Evolutionary conservation across 2,329 filamentous ascomycete species (phyloP), one percentile per base, ranked within the genome.

Genomic region (Ascochyta koolunga): DNA sequence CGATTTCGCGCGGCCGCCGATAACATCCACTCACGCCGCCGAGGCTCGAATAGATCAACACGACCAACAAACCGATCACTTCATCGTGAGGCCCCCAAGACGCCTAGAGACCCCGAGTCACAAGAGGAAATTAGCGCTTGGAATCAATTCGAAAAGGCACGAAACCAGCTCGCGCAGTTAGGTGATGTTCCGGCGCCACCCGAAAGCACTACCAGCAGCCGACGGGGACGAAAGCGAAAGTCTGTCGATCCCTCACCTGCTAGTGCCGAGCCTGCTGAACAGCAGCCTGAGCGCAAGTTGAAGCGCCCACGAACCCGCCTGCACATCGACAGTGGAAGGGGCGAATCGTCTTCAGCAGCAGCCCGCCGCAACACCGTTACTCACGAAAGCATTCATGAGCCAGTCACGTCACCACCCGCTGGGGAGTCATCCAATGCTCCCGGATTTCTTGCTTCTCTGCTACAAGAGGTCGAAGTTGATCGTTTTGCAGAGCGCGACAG

Each of bases 91-190:
- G 63, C 64, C 62, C 67, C 77, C 69, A 67, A 78, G 67, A 65
- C 69, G n/a, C 77, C 76, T 15, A 83, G 83, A 29, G 83, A 86
- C 36, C 85, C 86, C 32, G 90, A 96, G 73, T 89, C 89, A 7
- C 79, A 87, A 36, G 92, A 96, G 64, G 92, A 96, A 73, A 82
- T 89, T 48, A 83, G 87, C 53, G 91, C 93, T 4, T 97, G 93
- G 95, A 91, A 92, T 58, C 91, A 90, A 18, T 88, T 98, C 59
- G 93, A 97, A 64, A 90, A 88, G 72, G 92, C 90, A 37, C 84
- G 91, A 60, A 88, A 93, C 56, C 82, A 57, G 75, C 60, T 71
- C n/a, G 64, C 64, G 8, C 66, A 71, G 43, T 46, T 59, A 15
- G 65, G 66, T 9, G 62, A 52, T 24, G 57, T 47, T 2, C 54